Evolutionary conservation across 805 yeast species (phyloP).

Genomic region (Saturnispora diversa): DNA sequence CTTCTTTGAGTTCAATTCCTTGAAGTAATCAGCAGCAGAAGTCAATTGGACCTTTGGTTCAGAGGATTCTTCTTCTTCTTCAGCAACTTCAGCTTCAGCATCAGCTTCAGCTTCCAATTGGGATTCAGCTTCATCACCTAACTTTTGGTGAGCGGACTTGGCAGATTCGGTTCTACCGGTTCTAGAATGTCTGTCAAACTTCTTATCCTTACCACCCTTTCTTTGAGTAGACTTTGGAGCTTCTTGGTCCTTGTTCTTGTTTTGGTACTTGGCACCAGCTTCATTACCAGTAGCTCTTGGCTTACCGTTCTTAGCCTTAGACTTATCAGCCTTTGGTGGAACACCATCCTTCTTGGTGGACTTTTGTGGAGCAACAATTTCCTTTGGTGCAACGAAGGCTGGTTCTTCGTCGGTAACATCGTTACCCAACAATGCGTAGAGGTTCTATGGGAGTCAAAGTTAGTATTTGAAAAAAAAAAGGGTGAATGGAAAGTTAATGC

Average conservation of each 20-base stretch:
- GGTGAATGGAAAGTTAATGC: too few relatives aligned
- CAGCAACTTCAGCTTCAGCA: conserved; percentile 41
- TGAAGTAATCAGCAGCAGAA: conserved; percentile 83
- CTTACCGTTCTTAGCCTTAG: conserved; percentile 64
- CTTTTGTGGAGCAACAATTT: conserved; percentile 71
- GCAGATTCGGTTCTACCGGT: conserved; percentile 75
- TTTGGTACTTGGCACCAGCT: conserved; percentile 70
- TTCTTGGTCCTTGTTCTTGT: conserved; percentile 58
- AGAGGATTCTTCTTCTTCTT: conserved; percentile 33
- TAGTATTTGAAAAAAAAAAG: conserved; percentile 1
- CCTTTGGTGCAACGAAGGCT: conserved; percentile 53
- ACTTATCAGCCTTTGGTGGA: conserved; percentile 71
- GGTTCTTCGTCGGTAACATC: conserved; percentile 76
- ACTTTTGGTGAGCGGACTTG: conserved; percentile 76
- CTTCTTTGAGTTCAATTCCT: conserved; percentile 46
- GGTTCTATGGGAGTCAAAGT: conserved; percentile 42
- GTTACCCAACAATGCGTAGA: conserved; percentile 78
- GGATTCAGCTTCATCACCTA: conserved; percentile 72
- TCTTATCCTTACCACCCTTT: conserved; percentile 41
- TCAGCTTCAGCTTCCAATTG: conserved; percentile 45
- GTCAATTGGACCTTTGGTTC: conserved; percentile 45
- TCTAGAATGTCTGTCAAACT: conserved; percentile 81
- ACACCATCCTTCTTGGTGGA: conserved; percentile 82
- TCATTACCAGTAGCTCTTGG: conserved; percentile 79
- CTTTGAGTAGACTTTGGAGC: conserved; percentile 43